These are phyloP conservation scores for Dactylonectria macrodidyma DNA, from an alignment of 2,329 filamentous ascomycete genomes.

Conservation along the genomic window DNA sequence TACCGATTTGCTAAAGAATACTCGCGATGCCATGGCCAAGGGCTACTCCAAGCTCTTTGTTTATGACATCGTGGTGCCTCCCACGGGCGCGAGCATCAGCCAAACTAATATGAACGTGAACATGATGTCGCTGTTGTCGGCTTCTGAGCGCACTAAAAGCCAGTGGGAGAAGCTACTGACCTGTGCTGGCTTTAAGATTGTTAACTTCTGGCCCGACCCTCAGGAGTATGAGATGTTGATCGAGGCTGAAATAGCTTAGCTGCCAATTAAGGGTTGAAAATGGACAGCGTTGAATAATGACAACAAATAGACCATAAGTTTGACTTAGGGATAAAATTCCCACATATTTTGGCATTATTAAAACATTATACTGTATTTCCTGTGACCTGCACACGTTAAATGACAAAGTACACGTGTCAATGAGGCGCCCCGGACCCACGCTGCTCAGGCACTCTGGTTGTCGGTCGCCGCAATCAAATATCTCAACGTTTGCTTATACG, in stretches of 20 bases:
- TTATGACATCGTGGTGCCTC: constrained; percentile 39
- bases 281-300: too few species aligned
- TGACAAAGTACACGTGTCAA: too few species aligned
- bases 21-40: constrained; percentile 33
- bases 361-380: too few species aligned
- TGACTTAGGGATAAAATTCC: too few species aligned
- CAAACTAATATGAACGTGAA: constrained; percentile 49
- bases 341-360: too few species aligned
- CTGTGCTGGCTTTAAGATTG: constrained; percentile 26
- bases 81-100: constrained; percentile 36
- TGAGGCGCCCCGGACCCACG: too few species aligned
- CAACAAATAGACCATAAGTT: too few species aligned
- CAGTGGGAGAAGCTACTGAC: constrained; percentile 37
- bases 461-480: background rate
- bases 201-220: constrained; percentile 38
- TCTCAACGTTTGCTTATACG: background rate
- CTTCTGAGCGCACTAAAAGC: constrained; percentile 38
- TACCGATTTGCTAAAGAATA: constrained; percentile 46
- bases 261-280: background rate
- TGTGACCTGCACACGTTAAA: too few species aligned
- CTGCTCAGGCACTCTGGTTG: background rate
- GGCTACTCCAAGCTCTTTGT: constrained; percentile 47
- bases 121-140: constrained; percentile 46
- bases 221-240: constrained; percentile 46
- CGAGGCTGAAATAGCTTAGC: constrained; percentile 33